These are phyloP conservation scores for Diphasiastrum complanatum DNA, from an alignment of 83 land plant species.

Conservation along the genomic window DNA sequence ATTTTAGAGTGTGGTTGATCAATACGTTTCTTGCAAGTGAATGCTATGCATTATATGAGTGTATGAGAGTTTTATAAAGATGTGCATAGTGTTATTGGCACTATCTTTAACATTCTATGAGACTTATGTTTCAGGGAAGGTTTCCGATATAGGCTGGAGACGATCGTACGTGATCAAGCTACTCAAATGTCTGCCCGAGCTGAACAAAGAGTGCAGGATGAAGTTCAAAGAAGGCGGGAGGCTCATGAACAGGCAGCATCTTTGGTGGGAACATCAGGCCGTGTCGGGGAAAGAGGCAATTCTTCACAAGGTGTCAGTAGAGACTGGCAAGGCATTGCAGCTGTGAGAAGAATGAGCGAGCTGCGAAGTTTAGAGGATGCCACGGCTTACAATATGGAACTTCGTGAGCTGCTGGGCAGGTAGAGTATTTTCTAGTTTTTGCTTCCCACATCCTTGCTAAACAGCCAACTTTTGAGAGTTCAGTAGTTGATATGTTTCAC, in stretches of 20 bases:
- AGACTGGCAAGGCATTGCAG: conserved; percentile 32
- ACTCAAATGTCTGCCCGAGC: conserved; percentile 32
- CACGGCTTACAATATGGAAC: conserved; percentile 86
- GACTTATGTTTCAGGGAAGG: conserved; percentile 37
- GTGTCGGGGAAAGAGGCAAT: conserved; percentile 21
- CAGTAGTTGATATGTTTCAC: too few relatives aligned
- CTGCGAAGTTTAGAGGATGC: conserved; percentile 77
- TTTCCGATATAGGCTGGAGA: conserved; percentile 72
- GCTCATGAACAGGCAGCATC: conserved; percentile 14
- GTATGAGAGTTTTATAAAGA: conserved; percentile 5
- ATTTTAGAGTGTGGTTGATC: too few relatives aligned
- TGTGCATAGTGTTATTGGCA: conserved; percentile 4
- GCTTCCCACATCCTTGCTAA: conserved; percentile 1
- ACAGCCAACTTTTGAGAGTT: neutral
- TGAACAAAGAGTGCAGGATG: conserved; percentile 12
- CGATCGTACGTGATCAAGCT: conserved; percentile 63
- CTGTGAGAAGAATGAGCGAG: conserved; percentile 44
- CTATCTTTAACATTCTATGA: too few relatives aligned
- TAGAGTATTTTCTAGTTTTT: conserved; percentile 12
- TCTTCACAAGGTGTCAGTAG: conserved; percentile 28
- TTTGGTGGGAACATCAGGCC: conserved; percentile 18
- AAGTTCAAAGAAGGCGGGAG: conserved; percentile 19
- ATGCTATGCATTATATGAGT: too few relatives aligned
- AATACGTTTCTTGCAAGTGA: too few relatives aligned
- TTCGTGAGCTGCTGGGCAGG: conserved; percentile 90